These are phyloP conservation scores for Gymnopus androsaceus DNA, from an alignment of 1,284 basidiomycete genomes.

Conservation along the genomic window DNA sequence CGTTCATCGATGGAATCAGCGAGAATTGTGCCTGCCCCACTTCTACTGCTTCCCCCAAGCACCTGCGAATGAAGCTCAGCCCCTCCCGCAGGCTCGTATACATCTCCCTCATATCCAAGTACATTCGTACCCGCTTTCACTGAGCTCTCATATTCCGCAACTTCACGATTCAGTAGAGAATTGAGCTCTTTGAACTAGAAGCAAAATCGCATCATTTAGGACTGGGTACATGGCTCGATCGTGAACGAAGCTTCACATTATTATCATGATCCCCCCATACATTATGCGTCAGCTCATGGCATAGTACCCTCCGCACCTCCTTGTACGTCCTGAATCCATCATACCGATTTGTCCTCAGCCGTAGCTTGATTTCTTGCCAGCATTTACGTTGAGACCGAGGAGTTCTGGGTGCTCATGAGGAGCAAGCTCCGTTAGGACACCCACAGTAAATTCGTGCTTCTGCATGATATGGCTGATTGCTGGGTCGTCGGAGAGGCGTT, in stretches of 20 bases:
- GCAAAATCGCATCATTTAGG: neutral
- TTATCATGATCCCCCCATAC: conserved; percentile 72
- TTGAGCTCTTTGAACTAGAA: conserved; percentile 73
- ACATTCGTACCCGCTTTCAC: conserved; percentile 54
- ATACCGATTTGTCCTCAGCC: conserved; percentile 67
- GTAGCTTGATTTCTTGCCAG: conserved; percentile 66
- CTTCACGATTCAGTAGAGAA: conserved; percentile 72
- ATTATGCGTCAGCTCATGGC: conserved; percentile 79
- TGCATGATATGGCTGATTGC: conserved; percentile 72
- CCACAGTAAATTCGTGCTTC: conserved; percentile 64
- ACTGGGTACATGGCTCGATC: neutral
- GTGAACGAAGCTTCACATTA: conserved; percentile 46
- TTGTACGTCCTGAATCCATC: conserved; percentile 70
- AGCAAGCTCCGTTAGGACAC: conserved; percentile 70
- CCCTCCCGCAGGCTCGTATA: conserved; percentile 58
- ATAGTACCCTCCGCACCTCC: conserved; percentile 67
- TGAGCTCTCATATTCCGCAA: conserved; percentile 64
- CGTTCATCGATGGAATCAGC: conserved; percentile 57
- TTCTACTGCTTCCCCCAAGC: conserved; percentile 42
- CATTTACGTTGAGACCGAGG: conserved; percentile 70
- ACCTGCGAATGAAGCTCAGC: conserved; percentile 50
- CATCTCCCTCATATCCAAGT: conserved; percentile 40
- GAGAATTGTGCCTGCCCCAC: conserved; percentile 14
- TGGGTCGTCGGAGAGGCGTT: conserved; percentile 63
- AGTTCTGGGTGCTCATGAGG: conserved; percentile 73